A percentile compares a stretch with the other conserved stretches of the same genome.
Conservation (phyloP, 768 basidiomycete species). For the Lactarius psammicola region DNA sequence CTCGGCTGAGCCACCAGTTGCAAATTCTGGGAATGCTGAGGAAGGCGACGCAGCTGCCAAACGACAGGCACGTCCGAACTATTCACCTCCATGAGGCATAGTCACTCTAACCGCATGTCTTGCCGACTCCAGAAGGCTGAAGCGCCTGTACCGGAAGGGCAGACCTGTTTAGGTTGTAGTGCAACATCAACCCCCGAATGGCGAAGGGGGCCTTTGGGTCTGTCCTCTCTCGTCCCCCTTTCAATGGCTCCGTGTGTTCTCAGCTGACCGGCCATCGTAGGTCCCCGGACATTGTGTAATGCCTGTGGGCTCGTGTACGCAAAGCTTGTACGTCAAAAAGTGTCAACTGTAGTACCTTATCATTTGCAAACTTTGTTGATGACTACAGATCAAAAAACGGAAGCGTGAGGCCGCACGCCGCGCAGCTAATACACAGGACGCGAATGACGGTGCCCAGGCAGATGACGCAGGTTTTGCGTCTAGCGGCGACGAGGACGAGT, state of each 20-base stretch:
- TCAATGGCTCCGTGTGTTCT: constrained; percentile 11
- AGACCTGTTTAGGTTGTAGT: constrained; percentile 76
- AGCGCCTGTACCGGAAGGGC: constrained; percentile 53
- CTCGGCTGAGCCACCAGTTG: constrained; percentile 23
- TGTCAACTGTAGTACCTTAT: constrained; percentile 16
- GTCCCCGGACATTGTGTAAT: constrained; percentile 81
- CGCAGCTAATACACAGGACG: constrained; percentile 17
- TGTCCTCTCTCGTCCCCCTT: constrained; percentile 29
- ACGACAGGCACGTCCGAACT: constrained; percentile 32
- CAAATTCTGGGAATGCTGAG: constrained; percentile 29
- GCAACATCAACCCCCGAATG: constrained; percentile 88
- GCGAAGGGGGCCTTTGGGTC: constrained; percentile 80
- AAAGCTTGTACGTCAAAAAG: constrained; percentile 56
- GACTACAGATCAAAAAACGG: constrained; percentile 29
- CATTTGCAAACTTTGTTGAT: constrained; percentile 16
- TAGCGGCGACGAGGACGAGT: constrained; percentile 30
- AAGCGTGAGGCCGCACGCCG: constrained; percentile 29
- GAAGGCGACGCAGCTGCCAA: constrained; percentile 33
- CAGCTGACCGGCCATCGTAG: constrained; percentile 39
- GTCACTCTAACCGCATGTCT: constrained; percentile 12
- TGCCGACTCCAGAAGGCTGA: constrained; percentile 38
- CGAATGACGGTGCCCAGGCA: constrained; percentile 15
- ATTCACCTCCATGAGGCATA: constrained; percentile 17
- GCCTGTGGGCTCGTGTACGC: constrained; percentile 86
- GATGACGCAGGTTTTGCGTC: constrained; percentile 24